A percentile compares a stretch with the other conserved stretches of the same genome.
These are phyloP conservation scores for Trichocladium antarcticum DNA, from an alignment of 495 filamentous ascomycete genomes.

Conservation along the genomic window DNA sequence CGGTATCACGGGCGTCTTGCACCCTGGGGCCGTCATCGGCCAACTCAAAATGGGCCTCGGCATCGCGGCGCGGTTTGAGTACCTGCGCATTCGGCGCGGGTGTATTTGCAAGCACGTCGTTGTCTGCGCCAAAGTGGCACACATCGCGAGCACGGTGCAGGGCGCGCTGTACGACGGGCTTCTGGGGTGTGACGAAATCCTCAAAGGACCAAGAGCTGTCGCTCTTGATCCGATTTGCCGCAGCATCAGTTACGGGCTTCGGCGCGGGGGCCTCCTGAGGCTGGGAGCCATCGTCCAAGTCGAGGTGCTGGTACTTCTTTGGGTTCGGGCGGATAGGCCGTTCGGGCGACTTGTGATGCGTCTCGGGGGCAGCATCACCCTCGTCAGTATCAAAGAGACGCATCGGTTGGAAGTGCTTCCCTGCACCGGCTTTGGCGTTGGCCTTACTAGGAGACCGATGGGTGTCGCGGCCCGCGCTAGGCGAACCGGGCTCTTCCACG, in stretches of 20 bases:
- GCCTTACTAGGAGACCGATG: constrained; percentile 35
- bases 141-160: constrained; percentile 41
- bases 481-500: constrained; percentile 34
- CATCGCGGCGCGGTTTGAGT: constrained; percentile 63
- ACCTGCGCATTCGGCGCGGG: constrained; percentile 45
- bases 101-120: constrained; percentile 48
- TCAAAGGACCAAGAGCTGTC: constrained; percentile 71
- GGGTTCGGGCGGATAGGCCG: constrained; percentile 51
- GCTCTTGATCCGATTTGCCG: constrained; percentile 45
- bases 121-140: constrained; percentile 61
- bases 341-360: constrained; percentile 31
- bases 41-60: constrained; percentile 60
- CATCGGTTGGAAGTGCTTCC: constrained; percentile 57
- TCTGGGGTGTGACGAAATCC: constrained; percentile 72
- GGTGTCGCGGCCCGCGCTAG: constrained; percentile 37
- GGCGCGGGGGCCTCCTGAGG: constrained; percentile 27
- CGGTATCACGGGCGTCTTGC: constrained; percentile 45
- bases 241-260: constrained; percentile 18
- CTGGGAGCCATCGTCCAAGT: constrained; percentile 57
- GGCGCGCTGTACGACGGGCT: constrained; percentile 37
- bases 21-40: constrained; percentile 17
- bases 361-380: constrained; percentile 26
- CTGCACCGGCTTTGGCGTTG: constrained; percentile 53
- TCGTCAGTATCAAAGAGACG: constrained; percentile 60
- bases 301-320: constrained; percentile 77